Evolutionary conservation across 176 grass and related monocot genomes (phyloP).

Genomic region (Olyra latifolia): DNA sequence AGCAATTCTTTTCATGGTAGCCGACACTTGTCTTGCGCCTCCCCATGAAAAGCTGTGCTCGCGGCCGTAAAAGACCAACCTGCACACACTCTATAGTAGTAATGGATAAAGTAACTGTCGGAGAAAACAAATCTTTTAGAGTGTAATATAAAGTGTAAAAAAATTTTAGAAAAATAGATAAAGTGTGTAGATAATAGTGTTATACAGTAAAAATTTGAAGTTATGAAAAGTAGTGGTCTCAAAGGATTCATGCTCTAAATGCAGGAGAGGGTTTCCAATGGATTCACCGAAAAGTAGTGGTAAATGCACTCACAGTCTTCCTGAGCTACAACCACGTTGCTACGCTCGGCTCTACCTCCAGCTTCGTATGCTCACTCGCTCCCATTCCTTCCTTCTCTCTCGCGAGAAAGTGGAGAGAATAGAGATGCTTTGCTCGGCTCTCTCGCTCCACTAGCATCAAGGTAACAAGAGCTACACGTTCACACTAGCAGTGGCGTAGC

Average conservation of each 20-base stretch:
- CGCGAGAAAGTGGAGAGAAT: not conserved
- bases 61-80: not conserved
- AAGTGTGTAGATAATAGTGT: too few relatives aligned
- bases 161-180: too few relatives aligned
- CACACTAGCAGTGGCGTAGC: not conserved
- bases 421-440: constrained; percentile 46
- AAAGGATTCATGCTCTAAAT: too few relatives aligned
- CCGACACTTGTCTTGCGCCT: constrained; percentile 4
- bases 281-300: not conserved
- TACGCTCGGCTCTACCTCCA: not conserved
- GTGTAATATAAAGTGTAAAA: too few relatives aligned
- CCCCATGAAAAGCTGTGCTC: constrained; percentile 26
- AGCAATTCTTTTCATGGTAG: not conserved
- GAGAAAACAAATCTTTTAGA: too few relatives aligned
- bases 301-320: constrained; percentile 28
- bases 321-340: not conserved
- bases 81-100: too few relatives aligned
- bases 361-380: not conserved
- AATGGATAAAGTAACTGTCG: too few relatives aligned
- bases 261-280: too few relatives aligned
- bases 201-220: too few relatives aligned
- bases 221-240: too few relatives aligned
- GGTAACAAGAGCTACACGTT: not conserved
- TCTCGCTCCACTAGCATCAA: not conserved
- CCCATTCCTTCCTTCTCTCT: not conserved